These are phyloP conservation scores for Pleoardoris graminearum DNA, from an alignment of 2,329 filamentous ascomycete genomes.

Conservation along the genomic window DNA sequence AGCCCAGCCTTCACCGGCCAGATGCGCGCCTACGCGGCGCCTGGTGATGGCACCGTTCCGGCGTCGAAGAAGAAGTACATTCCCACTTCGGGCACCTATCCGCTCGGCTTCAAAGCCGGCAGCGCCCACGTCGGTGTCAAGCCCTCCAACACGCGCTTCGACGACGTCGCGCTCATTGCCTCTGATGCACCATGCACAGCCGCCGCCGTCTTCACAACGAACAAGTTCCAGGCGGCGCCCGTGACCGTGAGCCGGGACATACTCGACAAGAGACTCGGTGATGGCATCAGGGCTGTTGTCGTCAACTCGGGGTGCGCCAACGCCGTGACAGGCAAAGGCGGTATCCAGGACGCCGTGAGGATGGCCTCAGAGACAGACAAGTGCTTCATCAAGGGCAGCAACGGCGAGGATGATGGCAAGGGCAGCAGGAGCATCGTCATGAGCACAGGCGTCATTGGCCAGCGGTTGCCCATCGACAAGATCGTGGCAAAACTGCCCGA, in stretches of 20 bases:
- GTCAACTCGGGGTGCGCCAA: conserved; percentile 97
- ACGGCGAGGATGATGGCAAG: conserved; percentile 47
- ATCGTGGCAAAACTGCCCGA: conserved; percentile 81
- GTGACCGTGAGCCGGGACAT: conserved; percentile 82
- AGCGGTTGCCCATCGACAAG: conserved; percentile 87
- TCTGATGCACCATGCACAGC: conserved; percentile 85
- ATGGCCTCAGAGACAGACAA: conserved; percentile 83
- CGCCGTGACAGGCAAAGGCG: conserved; percentile 89
- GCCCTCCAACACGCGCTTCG: conserved; percentile 85
- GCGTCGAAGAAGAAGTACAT: conserved; percentile 88
- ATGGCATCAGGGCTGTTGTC: conserved; percentile 77
- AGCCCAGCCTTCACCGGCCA: conserved; percentile 39
- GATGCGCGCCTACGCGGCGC: conserved; percentile 62
- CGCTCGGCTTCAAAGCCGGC: conserved; percentile 83
- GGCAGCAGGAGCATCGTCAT: conserved; percentile 80
- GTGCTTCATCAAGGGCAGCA: conserved; percentile 51
- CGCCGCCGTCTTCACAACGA: conserved; percentile 94
- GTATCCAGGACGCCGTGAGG: conserved; percentile 80
- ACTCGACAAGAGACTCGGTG: conserved; percentile 66
- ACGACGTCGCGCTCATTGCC: conserved; percentile 85
- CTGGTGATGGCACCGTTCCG: conserved; percentile 65
- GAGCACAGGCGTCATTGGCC: conserved; percentile 97
- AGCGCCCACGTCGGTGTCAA: conserved; percentile 94
- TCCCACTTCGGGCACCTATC: conserved; percentile 81
- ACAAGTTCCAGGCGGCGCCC: conserved; percentile 96